Evolutionary conservation across 2,329 filamentous ascomycete genomes (phyloP), one percentile per base, ranked within the genome.

Genomic region (Purpureocillium lavendulum): DNA sequence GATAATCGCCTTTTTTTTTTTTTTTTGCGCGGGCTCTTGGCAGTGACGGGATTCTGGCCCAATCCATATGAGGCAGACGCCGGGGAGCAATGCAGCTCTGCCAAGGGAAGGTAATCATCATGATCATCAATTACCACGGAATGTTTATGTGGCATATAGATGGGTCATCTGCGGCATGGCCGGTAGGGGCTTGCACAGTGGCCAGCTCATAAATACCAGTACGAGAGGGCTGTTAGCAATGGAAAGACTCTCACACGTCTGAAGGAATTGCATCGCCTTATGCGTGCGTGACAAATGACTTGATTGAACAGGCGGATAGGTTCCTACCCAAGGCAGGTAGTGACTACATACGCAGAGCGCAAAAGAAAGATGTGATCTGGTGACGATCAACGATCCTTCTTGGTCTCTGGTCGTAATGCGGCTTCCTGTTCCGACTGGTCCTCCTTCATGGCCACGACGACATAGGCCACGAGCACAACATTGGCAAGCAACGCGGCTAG

Each of bases 401-500:
- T 77, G 38, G 52, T 58, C 39, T 70, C 65, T 31, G 55, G 53
- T 50, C 64, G 65, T 45, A 52, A 50, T 31, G 66, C 67, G 44
- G 68, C 67, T 29, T 55, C 45, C 47, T 64, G 62, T 14, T 74
- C 71, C 3, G 65, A 64, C 49, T 75, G 66, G 55, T 97, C 92
- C 60, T 98, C 92, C 45, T 75, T 80, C 75, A 95, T 89, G 4
- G 92, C 92, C 15, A 95, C 87, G 41, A 96, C 67, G 33, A 97
- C 78, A 61, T 97, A 98, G n/a, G 75, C 80, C 41, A 97, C 75
- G 37, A 98, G 68, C 4, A 98, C 87, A 2, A 94, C 75, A 52
- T 98, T 98, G 11, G 92, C 92, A 59, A 94, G 80, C 37, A 97
- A 65, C 15, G 92, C 92, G 2, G 92, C 92, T 28, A 84, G 69